Evolutionary conservation across 140 eudicot species (phyloP), one percentile per base, ranked within the genome.

Genomic region (Flaveria floridana): DNA sequence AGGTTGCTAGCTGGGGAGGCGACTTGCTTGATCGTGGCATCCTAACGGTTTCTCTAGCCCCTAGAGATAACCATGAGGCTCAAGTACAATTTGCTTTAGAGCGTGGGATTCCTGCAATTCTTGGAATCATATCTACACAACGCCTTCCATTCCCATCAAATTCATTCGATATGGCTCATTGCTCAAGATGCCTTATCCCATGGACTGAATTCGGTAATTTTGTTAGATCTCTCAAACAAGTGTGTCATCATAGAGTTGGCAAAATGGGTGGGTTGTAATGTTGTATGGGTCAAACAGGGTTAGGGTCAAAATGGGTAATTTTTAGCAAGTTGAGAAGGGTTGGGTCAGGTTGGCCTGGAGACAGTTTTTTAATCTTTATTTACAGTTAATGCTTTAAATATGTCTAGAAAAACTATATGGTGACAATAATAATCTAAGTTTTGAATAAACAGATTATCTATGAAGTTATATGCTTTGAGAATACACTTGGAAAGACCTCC

Each of bases 1-100:
- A 92, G 98, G 98, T 92, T 83, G 98, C 96, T 48, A 92, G 96
- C 55, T 92, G 96, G 96, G 98, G 98, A 81, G 96, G 98, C 55
- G 96, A 92, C 75, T 75, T 93, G 75, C 87, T 93, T 56, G 97
- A 86, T 80, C 96, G 97, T 65, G 92, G 89, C 8, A 90, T 93
- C 61, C 72, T 93, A 19, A 88, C 98, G 0, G 89, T 93, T 16
- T 93, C 98, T 71, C 92, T 93, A 73, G 97, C 98, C 7, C 98
- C 96, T 9, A 83, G 96, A 79, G 98, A 92, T 83, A 92, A 92
- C 82, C 98, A 89, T 2, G 93, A 92, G 83, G 98, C 98, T 73
- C 98, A 92, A 83, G 98, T 92, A 16, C 98, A 92, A 50, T 92
- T 92, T 57, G 97, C 98, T 53, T 83, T 93, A 59, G 98, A 93